Evolutionary conservation across 768 basidiomycete species (phyloP), one percentile per base, ranked within the genome.

Genomic region (Rhodotorula sphaerocarpa): DNA sequence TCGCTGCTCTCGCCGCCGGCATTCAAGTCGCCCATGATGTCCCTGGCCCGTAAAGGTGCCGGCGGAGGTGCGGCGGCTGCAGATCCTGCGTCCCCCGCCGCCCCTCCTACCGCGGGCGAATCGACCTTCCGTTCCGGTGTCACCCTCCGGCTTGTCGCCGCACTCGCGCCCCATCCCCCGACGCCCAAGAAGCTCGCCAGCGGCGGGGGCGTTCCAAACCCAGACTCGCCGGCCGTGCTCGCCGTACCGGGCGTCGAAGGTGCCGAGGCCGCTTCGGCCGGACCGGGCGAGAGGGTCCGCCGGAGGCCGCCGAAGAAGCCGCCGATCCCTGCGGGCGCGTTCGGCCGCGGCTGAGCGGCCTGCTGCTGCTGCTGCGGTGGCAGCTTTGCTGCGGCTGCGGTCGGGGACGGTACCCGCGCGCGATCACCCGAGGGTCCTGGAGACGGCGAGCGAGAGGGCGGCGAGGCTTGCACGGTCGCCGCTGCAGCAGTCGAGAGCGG

Each of bases 241-340:
- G 34, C 30, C 30, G 44, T 21, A 5, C 15, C 34, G 1, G 45
- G 34, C n/a, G 55, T 39, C 33, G 45, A 45, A 25, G 25, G 15
- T 18, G 18, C 31, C 45, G 27, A 31, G 34, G 46, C 3, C 30
- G 34, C 18, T 18, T 39, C 21, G 25, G 15, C 14, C 21, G 41
- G 28, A 42, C 3, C 16, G 15, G 47, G 36, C 30, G 41, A 14
- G 39, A 42, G 20, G 11, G 47, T 31, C 16, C 33, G 28, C 6
- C 48, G 28, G 15, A 43, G 34, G 23, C 46, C 43, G 39, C 60
- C 51, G 45, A 57, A 53, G 55, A 57, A 57, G 28, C 39, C n/a
- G 21, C 50, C 51, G 30, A 63, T 23, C 20, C 47, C 31, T 52
- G 34, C 41, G 16, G 36, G 36, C 16, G 36, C 36, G 36, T 9